phyloP scores from a whole-genome alignment of 768 basidiomycete species.

The Grammothele lineata region DNA sequence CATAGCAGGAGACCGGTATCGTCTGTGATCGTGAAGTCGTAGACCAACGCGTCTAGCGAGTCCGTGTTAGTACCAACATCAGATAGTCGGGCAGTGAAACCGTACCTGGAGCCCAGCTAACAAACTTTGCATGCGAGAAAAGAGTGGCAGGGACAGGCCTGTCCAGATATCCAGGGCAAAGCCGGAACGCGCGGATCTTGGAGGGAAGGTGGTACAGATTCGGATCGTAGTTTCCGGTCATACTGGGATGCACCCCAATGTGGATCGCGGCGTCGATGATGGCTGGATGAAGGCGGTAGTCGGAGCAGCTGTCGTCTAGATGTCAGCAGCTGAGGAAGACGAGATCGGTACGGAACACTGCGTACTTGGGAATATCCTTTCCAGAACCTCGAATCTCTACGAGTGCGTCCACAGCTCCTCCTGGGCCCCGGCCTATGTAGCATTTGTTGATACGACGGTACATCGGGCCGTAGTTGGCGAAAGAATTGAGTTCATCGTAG shows the following conservation, averaged over 20 bases:
- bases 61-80: slow-evolving; percentile 5
- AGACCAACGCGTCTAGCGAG: slow-evolving; percentile 21
- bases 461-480: too few relatives aligned
- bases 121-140: slow-evolving; percentile 22
- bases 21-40: slow-evolving; percentile 25
- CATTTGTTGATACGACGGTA: too few relatives aligned
- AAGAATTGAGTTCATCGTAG: too few relatives aligned
- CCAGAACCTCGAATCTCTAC: slow-evolving; percentile 15
- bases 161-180: slow-evolving; percentile 17
- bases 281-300: slow-evolving; percentile 32
- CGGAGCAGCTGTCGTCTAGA: slow-evolving; percentile 17
- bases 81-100: background rate
- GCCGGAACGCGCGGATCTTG: slow-evolving; percentile 8
- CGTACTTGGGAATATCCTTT: slow-evolving; percentile 10
- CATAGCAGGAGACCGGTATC: slow-evolving; percentile 24
- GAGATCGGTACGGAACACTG: too few relatives aligned
- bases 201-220: slow-evolving; percentile 32
- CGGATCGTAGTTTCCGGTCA: slow-evolving; percentile 27
- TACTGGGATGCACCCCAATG: slow-evolving; percentile 25
- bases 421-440: background rate
- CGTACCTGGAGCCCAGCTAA: slow-evolving; percentile 28
- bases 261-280: slow-evolving; percentile 36
- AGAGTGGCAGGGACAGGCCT: slow-evolving; percentile 13
- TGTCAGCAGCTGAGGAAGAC: too few relatives aligned
- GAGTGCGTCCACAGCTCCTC: background rate